Evolutionary conservation across 2,329 filamentous ascomycete species (phyloP).

Genomic region (Botrytis hyacinthi): DNA sequence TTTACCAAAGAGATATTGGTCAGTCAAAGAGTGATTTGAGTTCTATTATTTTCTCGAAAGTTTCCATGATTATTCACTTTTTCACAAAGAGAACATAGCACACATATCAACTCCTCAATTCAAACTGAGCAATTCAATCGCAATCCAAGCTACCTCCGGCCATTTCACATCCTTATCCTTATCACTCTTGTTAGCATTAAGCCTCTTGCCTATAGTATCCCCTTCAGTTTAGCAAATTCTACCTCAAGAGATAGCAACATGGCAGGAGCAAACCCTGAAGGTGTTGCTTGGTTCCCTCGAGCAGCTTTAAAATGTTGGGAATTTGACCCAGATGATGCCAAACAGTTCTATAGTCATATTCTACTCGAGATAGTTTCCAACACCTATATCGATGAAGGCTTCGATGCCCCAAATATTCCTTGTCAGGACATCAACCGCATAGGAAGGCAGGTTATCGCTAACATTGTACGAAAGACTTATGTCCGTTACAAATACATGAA

Average conservation of each 20-base stretch:
- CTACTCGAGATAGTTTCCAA: not conserved
- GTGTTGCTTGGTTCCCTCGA: not conserved
- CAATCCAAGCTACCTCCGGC: not conserved
- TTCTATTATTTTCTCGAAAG: not conserved
- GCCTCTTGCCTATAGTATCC: not conserved
- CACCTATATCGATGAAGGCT: not conserved
- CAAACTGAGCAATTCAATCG: not conserved
- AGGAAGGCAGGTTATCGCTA: not conserved
- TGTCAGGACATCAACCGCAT: not conserved
- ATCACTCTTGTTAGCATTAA: not conserved
- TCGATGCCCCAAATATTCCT: not conserved
- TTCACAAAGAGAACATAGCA: not conserved
- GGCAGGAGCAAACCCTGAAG: not conserved
- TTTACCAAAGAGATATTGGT: not conserved
- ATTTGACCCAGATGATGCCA: not conserved
- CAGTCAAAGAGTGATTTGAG: not conserved
- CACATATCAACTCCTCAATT: not conserved
- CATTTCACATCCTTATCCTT: not conserved
- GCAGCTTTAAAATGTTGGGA: not conserved
- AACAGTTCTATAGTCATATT: not conserved
- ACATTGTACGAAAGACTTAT: no score
- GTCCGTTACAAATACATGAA: no score
- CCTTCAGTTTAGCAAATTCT: not conserved
- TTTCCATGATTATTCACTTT: not conserved
- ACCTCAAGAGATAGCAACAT: not conserved